Percentiles rank a stretch among this genome's conserved stretches.
Conservation (phyloP, 2,329 filamentous ascomycete species). For the Macrophomina phaseolina region DNA sequence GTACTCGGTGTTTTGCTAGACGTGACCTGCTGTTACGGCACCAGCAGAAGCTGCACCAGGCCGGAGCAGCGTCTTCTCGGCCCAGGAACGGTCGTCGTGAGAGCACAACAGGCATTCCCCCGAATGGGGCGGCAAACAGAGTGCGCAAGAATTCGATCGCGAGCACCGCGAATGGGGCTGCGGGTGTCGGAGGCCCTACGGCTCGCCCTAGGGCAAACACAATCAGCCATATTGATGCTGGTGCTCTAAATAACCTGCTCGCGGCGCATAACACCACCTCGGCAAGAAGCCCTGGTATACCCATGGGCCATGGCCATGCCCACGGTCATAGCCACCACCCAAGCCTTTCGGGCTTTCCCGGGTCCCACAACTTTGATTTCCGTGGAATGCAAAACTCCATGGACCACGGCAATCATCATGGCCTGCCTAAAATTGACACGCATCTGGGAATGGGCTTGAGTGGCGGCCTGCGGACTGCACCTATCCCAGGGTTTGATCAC, state of each 20-base stretch:
- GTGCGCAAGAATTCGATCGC: constrained; percentile 93
- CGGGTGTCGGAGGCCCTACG: constrained; percentile 54
- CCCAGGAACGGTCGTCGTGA: constrained; percentile 84
- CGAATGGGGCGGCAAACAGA: constrained; percentile 67
- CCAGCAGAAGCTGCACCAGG: constrained; percentile 98
- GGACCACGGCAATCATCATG: constrained; percentile 63
- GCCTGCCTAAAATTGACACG: constrained; percentile 83
- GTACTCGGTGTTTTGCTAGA: constrained; percentile 90
- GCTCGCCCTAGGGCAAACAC: constrained; percentile 89
- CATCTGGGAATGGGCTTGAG: constrained; percentile 71
- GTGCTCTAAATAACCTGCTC: constrained; percentile 72
- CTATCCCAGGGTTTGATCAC: constrained; percentile 65
- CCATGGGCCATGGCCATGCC: constrained; percentile 44
- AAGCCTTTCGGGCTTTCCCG: constrained; percentile 71
- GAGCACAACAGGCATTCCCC: constrained; percentile 76
- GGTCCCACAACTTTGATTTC: constrained; percentile 65
- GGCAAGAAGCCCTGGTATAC: constrained; percentile 50
- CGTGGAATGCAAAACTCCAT: constrained; percentile 72
- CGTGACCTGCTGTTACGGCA: constrained; percentile 90
- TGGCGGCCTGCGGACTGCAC: constrained; percentile 77
- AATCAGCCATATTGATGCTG: constrained; percentile 87
- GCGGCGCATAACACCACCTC: constrained; percentile 61
- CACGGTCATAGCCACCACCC: constrained; percentile 68
- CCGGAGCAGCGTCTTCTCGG: constrained; percentile 82
- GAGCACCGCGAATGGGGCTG: constrained; percentile 56